Conservation (phyloP, 176 grass and related monocot genomes). For the Carex scoparia region DNA sequence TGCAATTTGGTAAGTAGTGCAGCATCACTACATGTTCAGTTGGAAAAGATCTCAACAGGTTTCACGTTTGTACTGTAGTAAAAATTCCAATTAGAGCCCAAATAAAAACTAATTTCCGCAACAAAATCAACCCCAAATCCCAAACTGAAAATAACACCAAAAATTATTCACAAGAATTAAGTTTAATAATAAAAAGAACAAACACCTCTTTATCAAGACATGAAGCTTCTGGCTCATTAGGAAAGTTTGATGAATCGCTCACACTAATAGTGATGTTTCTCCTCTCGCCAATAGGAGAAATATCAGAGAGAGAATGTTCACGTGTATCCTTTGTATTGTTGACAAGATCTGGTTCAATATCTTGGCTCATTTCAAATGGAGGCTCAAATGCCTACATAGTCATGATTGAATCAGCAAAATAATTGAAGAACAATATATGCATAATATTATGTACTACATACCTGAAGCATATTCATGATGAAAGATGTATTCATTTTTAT, state of each 20-base stretch:
- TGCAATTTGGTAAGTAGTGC: background rate
- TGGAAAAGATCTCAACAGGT: background rate
- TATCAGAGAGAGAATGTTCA: slow-evolving; percentile 40
- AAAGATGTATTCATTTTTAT: slow-evolving; percentile 87
- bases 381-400: slow-evolving; percentile 83
- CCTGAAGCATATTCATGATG: slow-evolving; percentile 97
- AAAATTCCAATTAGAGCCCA: background rate
- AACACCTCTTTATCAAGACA: slow-evolving; percentile 39
- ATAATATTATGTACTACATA: slow-evolving; percentile 33
- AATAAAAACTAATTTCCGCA: slow-evolving; percentile 5
- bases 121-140: background rate
- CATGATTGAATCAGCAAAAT: slow-evolving; percentile 11
- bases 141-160: background rate
- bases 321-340: slow-evolving; percentile 32
- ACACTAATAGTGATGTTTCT: slow-evolving; percentile 15
- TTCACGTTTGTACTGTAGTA: background rate
- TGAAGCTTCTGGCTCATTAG: background rate
- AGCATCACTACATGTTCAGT: background rate
- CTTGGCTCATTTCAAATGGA: slow-evolving; percentile 81
- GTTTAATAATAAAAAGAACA: background rate
- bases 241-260: slow-evolving; percentile 22
- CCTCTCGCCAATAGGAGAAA: slow-evolving; percentile 34
- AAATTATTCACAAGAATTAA: background rate
- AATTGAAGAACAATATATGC: slow-evolving; percentile 7
- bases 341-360: slow-evolving; percentile 49